Base-by-base conservation (phyloP, 164 flowering plant genomes). In the Chimonanthus salicifolius region DNA sequence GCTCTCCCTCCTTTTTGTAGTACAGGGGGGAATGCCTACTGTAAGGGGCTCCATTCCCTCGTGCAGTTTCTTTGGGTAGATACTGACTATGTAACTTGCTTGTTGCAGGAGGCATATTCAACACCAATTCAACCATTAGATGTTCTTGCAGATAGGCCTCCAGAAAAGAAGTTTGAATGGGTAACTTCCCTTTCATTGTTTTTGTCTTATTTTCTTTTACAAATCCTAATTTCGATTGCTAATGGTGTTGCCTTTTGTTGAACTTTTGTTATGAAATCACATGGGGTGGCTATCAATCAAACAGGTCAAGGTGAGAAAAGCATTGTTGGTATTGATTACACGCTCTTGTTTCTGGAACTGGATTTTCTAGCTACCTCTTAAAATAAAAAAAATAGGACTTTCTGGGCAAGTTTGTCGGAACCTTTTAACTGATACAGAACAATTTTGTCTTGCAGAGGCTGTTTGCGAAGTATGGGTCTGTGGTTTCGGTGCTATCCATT, bases 381-480 rank as follows among this genome's bases (percentile, higher is more conserved):
- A 33, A 33, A 33, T 0, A 33, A 33, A 33, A 1, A 33, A 33
- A 33, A 33, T 10, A 2, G 48, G 33, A 47, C 46, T 44, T 33
- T 33, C 45, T 13, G 47, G 5, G 47, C 9, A 4, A 65, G 33
- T 65, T 45, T 10, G 11, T 3, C n/a, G 15, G 60, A 13, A 10
- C 16, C n/a, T 54, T 58, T 18, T 11, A 63, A 43, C 49, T 71
- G 7, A 43, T 47, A 16, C 43, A 58, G 15, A 16, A 47, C 60
- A 5, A 49, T 64, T 13, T 63, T 46, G 16, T 43, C 75, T 10
- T 87, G 86, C 98, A 95, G 98, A 89, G 83, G 80, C 77, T 92
- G 83, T 72, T 93, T 79, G 92, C 86, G n/a, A 88, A 88, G 71
- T 92, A 90, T 79, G 98, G 97, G 7, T 86, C 98, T 5, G 84